phyloP scores from a whole-genome alignment of 1,139 yeast genomes.

The Scheffersomyces illinoinensis region DNA sequence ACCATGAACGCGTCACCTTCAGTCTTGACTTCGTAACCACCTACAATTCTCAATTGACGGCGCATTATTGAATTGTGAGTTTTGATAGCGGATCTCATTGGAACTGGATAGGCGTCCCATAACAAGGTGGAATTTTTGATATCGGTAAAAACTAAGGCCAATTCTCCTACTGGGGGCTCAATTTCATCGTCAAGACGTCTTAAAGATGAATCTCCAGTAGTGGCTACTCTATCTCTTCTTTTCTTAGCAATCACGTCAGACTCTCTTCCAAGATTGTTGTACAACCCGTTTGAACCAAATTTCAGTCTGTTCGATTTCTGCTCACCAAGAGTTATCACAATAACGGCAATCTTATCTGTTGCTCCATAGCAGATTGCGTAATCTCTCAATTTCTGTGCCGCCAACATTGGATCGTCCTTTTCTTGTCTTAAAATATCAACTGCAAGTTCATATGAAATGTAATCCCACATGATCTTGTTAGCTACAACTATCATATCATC shows the following conservation, averaged over 20 bases:
- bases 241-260: slow-evolving; percentile 43
- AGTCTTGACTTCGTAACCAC: slow-evolving; percentile 97
- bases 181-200: slow-evolving; percentile 90
- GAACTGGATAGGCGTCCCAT: slow-evolving; percentile 92
- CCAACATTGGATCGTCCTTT: slow-evolving; percentile 80
- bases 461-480: slow-evolving; percentile 83
- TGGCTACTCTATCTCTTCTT: slow-evolving; percentile 52
- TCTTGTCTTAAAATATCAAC: slow-evolving; percentile 88
- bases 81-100: slow-evolving; percentile 96
- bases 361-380: slow-evolving; percentile 94
- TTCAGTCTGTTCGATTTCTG: slow-evolving; percentile 31
- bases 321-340: slow-evolving; percentile 68
- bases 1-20: slow-evolving; percentile 99
- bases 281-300: slow-evolving; percentile 31
- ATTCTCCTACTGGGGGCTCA: slow-evolving; percentile 90
- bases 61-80: slow-evolving; percentile 94
- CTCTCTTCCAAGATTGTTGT: slow-evolving; percentile 44
- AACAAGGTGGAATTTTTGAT: slow-evolving; percentile 89
- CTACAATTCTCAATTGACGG: slow-evolving; percentile 85
- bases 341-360: slow-evolving; percentile 76
- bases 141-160: slow-evolving; percentile 96
- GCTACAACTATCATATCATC: slow-evolving; percentile 91
- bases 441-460: slow-evolving; percentile 77
- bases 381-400: slow-evolving; percentile 92
- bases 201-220: slow-evolving; percentile 74